These are phyloP conservation scores for Smallanthus sonchifolius DNA, from an alignment of 129 eudicot species.

Conservation along the genomic window DNA sequence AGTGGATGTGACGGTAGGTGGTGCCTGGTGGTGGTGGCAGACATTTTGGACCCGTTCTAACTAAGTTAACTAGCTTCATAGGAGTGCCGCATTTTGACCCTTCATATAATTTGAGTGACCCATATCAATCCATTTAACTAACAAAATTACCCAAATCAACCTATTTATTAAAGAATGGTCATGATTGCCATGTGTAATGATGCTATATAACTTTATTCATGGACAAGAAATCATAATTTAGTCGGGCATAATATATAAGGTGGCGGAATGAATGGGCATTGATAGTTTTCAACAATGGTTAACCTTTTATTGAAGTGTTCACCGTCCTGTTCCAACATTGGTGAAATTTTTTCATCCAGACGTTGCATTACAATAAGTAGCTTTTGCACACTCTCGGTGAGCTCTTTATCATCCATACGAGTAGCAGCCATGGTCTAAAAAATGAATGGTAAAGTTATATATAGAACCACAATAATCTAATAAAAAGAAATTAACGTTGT, in stretches of 20 bases:
- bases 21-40: neutral
- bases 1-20: neutral
- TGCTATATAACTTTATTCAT: neutral
- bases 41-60: neutral
- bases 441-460: neutral
- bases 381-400: slow-evolving; percentile 80
- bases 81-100: neutral
- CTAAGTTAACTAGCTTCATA: neutral
- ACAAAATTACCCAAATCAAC: neutral
- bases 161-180: neutral
- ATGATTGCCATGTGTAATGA: neutral
- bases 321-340: slow-evolving; percentile 90
- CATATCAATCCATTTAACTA: neutral
- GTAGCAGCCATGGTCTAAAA: slow-evolving; percentile 88
- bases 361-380: slow-evolving; percentile 95
- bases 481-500: neutral
- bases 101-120: neutral
- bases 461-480: slow-evolving; percentile 8
- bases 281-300: neutral
- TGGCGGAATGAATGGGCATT: neutral
- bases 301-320: slow-evolving; percentile 85
- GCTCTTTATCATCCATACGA: slow-evolving; percentile 85
- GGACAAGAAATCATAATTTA: neutral
- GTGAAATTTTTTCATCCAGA: slow-evolving; percentile 72
- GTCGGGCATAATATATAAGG: neutral